Evolutionary conservation across 1,284 basidiomycete genomes (phyloP).

Genomic region (Trichosporon coremiiforme): DNA sequence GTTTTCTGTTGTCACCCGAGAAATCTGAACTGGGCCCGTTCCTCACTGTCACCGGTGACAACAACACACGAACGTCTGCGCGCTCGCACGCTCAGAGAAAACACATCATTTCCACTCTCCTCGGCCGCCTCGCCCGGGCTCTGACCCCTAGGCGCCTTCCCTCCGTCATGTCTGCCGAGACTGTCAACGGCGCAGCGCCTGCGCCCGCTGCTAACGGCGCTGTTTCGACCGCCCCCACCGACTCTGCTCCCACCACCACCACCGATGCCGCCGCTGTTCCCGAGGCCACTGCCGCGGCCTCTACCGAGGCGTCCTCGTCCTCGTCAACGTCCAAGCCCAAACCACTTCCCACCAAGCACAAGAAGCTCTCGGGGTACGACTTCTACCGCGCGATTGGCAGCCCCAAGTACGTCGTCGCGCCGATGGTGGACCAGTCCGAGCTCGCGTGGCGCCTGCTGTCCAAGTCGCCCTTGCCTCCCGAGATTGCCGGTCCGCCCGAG

Average conservation of each 20-base stretch:
- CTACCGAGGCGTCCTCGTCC: neutral
- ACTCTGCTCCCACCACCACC: no score
- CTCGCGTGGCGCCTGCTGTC: slow-evolving; percentile 91
- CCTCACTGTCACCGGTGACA: neutral
- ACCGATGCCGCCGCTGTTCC: neutral
- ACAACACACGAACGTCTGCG: neutral
- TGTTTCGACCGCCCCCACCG: no score
- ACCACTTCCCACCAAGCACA: slow-evolving; percentile 24
- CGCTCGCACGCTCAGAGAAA: neutral
- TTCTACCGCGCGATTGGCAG: slow-evolving; percentile 80
- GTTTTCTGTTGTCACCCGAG: neutral
- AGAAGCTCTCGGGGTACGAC: slow-evolving; percentile 74
- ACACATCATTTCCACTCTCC: neutral
- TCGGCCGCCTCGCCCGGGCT: slow-evolving; percentile 12
- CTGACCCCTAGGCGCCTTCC: neutral
- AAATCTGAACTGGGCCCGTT: neutral
- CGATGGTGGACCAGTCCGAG: slow-evolving; percentile 98
- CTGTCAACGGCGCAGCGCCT: neutral
- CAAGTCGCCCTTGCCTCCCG: slow-evolving; percentile 68
- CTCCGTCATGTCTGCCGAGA: neutral
- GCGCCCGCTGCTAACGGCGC: neutral
- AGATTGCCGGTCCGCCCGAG: slow-evolving; percentile 36
- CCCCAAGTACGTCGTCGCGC: slow-evolving; percentile 86
- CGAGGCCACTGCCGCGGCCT: no score
- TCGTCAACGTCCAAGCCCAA: neutral